Base-by-base conservation (phyloP, 164 flowering plant species). In the Euptelea pleiosperma region DNA sequence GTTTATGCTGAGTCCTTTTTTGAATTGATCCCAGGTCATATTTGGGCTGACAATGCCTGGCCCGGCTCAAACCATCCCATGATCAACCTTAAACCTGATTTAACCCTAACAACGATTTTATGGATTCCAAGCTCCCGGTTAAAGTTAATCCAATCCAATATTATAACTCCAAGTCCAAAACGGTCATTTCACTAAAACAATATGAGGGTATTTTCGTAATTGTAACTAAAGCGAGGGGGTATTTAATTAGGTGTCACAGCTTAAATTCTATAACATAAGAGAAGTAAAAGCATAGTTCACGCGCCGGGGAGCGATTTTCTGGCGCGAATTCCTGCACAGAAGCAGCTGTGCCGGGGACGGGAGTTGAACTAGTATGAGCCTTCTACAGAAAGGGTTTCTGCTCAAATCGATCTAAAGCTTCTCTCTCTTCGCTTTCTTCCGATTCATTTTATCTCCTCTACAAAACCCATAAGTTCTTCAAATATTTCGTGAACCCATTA, bases 261-360 rank as follows among this genome's bases (percentile, higher is more conserved):
- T 45, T 47, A 58, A 45, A 58, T 31, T 15, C 40, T 11, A 58
- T 34, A 19, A 34, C 8, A 34, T 18, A 21, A 12, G 40, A 19
- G 14, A 4, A 34, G 8, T 41, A 34, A 19, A 19, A 22, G 41
- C 57, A 50, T 61, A 31, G 56, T 24, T 45, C 50, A 52, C 64
- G 41, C 47, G 50, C 37, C 57, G 49, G 57, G 18, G 28, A 40
- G 34, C 64, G 47, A 51, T 51, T 51, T 51, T n/a, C 64, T 53
- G 64, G 64, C 57, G 55, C 55, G 31, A 60, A 50, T 60, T 37
- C 45, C 48, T 49, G 55, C 64, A 51, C 16, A 43, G 29, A 16
- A 25, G 49, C 52, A 8, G 30, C 51, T 43, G 25, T 44, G 31
- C 35, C 50, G 43, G 37, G 25, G 9, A 31, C 34, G 37, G 25